Conservation (phyloP, 345 rosid genomes). For the Aquilaria yunnanensis region DNA sequence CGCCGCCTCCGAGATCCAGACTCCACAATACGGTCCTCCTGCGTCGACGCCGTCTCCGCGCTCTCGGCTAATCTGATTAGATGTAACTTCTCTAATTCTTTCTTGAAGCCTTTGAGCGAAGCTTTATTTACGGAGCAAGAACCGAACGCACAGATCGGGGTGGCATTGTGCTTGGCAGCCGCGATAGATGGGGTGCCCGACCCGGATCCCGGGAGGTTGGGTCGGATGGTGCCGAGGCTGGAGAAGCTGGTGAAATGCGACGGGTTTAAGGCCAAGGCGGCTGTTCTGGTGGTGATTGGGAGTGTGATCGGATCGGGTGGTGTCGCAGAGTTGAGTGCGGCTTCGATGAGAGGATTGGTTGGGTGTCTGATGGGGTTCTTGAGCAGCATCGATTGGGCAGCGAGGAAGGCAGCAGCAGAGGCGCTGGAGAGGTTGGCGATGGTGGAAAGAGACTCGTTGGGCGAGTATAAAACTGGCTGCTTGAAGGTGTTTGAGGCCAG, state of each 20-base stretch:
- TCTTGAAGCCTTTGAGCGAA: conserved; percentile 70
- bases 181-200: conserved; percentile 68
- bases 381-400: conserved; percentile 77
- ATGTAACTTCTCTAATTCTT: conserved; percentile 47
- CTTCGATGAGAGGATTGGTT: conserved; percentile 40
- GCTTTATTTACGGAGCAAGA: conserved; percentile 91
- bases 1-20: conserved; percentile 80
- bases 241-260: conserved; percentile 73
- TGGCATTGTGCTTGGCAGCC: conserved; percentile 79
- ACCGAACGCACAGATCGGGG: conserved; percentile 65
- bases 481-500: conserved; percentile 66
- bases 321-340: conserved; percentile 22
- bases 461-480: conserved; percentile 60
- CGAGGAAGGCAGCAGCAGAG: conserved; percentile 87
- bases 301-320: conserved; percentile 87
- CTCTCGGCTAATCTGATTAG: conserved; percentile 52
- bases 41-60: conserved; percentile 56
- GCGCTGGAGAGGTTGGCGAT: conserved; percentile 66
- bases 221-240: conserved; percentile 42
- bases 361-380: conserved; percentile 58
- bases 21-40: conserved; percentile 65
- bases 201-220: conserved; percentile 56
- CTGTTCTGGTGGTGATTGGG: conserved; percentile 66
- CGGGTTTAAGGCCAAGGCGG: conserved; percentile 70
- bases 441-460: conserved; percentile 59